A percentile compares a stretch with the other conserved stretches of the same genome.
phyloP scores from a whole-genome alignment of 768 basidiomycete genomes.

The Suillus sp. region DNA sequence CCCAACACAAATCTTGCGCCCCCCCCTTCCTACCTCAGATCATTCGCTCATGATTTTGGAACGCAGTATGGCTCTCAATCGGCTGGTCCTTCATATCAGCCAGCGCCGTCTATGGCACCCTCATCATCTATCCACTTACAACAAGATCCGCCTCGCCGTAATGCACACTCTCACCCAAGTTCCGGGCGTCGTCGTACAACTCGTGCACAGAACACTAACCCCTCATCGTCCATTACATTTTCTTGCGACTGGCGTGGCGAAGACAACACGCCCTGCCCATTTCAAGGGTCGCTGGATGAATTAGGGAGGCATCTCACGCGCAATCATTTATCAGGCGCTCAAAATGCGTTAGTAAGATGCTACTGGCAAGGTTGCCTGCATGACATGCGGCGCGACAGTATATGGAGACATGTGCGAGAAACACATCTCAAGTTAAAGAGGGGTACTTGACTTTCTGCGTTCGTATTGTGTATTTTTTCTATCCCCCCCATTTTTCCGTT shows the following conservation, averaged over 20 bases:
- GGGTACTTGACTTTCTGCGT: neutral
- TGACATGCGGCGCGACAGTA: neutral
- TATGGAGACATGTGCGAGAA: neutral
- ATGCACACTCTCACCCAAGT: neutral
- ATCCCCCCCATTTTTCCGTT: neutral
- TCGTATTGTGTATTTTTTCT: neutral
- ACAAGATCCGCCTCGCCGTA: neutral
- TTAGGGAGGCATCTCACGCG: neutral
- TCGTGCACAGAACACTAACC: neutral
- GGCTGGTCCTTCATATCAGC: neutral
- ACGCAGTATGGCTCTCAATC: neutral
- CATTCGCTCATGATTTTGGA: neutral
- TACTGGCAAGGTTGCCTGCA: neutral
- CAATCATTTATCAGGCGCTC: neutral
- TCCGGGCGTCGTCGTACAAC: no score
- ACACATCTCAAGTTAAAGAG: neutral
- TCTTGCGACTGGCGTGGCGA: neutral
- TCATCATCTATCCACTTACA: neutral
- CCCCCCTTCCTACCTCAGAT: neutral
- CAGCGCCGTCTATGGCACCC: neutral
- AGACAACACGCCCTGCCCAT: neutral
- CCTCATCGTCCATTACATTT: neutral
- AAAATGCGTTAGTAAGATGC: neutral
- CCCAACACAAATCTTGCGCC: neutral
- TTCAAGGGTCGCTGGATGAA: neutral